Percentiles rank a stretch among this genome's conserved stretches.
These are phyloP conservation scores for Coemansia sp. DNA, from an alignment of 192 early-diverging fungal species.

Conservation along the genomic window DNA sequence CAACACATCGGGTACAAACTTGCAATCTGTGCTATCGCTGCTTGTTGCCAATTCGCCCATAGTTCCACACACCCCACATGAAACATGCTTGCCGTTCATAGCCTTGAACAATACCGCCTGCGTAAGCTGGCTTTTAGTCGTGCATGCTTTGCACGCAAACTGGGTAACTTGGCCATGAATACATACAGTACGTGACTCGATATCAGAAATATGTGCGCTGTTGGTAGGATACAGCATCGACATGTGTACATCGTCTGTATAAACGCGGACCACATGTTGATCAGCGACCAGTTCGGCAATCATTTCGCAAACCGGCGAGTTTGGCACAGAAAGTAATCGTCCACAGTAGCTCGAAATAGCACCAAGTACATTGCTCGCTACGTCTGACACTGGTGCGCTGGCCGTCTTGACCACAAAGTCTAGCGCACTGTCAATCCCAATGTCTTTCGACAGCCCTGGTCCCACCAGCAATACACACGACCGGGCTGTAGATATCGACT, in stretches of 20 bases:
- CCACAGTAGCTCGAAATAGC: constrained; percentile 38
- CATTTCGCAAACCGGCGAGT: constrained; percentile 11
- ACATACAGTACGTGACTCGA: constrained; percentile 26
- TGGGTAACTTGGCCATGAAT: constrained; percentile 25
- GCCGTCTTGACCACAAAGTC: background rate
- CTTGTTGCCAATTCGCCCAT: constrained; percentile 13
- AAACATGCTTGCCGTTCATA: constrained; percentile 17
- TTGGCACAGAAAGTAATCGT: constrained; percentile 9
- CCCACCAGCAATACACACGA: constrained; percentile 39
- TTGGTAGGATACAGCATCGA: constrained; percentile 9
- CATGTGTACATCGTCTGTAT: constrained; percentile 29
- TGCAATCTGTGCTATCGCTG: background rate
- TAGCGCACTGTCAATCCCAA: constrained; percentile 7
- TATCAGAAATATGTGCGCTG: constrained; percentile 5
- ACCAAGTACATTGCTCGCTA: background rate
- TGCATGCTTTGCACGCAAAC: constrained; percentile 33
- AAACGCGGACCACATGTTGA: constrained; percentile 24
- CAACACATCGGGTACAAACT: constrained; percentile 30
- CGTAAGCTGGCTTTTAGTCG: constrained; percentile 28
- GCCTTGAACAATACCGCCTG: constrained; percentile 43
- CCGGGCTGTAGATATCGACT: constrained; percentile 10
- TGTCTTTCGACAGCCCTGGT: constrained; percentile 5
- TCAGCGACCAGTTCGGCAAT: constrained; percentile 8
- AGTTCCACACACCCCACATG: constrained; percentile 31
- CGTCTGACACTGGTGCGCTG: background rate